These are phyloP conservation scores for Tritrichomonas foetus DNA, from an alignment of 208 protist species.

Conservation along the genomic window DNA sequence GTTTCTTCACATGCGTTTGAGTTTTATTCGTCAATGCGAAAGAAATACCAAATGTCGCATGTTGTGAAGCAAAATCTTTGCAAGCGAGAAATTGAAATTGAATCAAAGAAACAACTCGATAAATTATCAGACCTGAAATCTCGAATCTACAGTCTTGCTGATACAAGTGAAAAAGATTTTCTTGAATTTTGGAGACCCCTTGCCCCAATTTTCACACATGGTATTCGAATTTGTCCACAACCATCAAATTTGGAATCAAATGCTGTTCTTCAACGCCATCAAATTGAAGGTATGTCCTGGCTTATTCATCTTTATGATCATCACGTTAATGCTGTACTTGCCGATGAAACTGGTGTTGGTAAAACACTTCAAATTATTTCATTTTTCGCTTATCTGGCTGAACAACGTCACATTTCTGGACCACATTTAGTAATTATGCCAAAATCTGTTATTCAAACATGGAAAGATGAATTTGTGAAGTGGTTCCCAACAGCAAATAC, in stretches of 20 bases:
- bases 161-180: not conserved
- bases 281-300: slow-evolving; percentile 76
- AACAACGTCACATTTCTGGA: slow-evolving; percentile 55
- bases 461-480: slow-evolving; percentile 65
- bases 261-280: slow-evolving; percentile 66
- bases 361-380: slow-evolving; percentile 59
- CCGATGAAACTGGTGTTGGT: slow-evolving; percentile 76
- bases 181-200: not conserved
- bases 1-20: not conserved
- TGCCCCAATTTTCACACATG: not conserved
- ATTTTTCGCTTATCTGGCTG: slow-evolving; percentile 42
- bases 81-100: not conserved
- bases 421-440: slow-evolving; percentile 70
- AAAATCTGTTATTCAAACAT: slow-evolving; percentile 65
- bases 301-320: slow-evolving; percentile 61
- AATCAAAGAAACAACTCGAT: not conserved
- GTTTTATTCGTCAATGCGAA: not conserved
- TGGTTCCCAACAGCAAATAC: slow-evolving; percentile 67
- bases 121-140: not conserved
- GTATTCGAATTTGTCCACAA: not conserved
- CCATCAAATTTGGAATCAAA: not conserved
- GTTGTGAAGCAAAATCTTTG: not conserved
- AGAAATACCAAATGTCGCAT: not conserved
- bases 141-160: not conserved
- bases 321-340: slow-evolving; percentile 67